A percentile compares a stretch with the other conserved stretches of the same genome.
phyloP scores from a whole-genome alignment of 2,329 filamentous ascomycete species.

The Colletotrichum endophyticum region DNA sequence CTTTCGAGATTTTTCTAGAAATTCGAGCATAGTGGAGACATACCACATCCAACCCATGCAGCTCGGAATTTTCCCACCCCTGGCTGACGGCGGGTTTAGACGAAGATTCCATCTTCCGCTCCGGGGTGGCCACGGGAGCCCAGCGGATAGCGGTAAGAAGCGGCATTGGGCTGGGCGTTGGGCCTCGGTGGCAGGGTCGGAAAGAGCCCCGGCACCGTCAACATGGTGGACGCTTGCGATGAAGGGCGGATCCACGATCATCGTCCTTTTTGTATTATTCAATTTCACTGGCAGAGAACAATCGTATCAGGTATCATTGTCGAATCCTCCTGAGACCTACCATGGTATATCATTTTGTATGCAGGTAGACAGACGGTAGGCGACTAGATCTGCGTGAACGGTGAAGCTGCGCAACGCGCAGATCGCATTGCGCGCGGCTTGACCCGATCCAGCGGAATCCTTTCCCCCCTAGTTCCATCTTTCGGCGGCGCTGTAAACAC shows the following conservation, averaged over 20 bases:
- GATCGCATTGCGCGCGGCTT: not conserved
- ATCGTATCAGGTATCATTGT: not conserved
- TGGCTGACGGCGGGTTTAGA: not conserved
- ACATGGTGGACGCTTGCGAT: not conserved
- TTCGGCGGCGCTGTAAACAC: not conserved
- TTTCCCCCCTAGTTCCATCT: not conserved
- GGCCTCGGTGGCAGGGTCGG: not conserved
- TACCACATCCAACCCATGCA: not conserved
- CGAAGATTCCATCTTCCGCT: not conserved
- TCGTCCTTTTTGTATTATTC: not conserved
- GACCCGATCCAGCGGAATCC: not conserved
- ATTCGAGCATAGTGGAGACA: not conserved
- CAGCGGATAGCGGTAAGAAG: slow-evolving; percentile 9
- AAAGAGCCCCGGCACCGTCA: not conserved
- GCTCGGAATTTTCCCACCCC: not conserved
- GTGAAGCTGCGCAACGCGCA: not conserved
- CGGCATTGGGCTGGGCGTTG: slow-evolving; percentile 15
- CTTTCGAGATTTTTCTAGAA: slow-evolving; percentile 8
- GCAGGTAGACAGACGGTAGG: not conserved
- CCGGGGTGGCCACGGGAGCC: not conserved
- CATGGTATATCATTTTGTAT: not conserved
- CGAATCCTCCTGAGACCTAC: not conserved
- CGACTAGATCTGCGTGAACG: not conserved
- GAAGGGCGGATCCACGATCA: not conserved
- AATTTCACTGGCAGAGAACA: not conserved